phyloP scores from a whole-genome alignment of 2,329 filamentous ascomycete species.

The Ophiostoma angusticollis region DNA sequence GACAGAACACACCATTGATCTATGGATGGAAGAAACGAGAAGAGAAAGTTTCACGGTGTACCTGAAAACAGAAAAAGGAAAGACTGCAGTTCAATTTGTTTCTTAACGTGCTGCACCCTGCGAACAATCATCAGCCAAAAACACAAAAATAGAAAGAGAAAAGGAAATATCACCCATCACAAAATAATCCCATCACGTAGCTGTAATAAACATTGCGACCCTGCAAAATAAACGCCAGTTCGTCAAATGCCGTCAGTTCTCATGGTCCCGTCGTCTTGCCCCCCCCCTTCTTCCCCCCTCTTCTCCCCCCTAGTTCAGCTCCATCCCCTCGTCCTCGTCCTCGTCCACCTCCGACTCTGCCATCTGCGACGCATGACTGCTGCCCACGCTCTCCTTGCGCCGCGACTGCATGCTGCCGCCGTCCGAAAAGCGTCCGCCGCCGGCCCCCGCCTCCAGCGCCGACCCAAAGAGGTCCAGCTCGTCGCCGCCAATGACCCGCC shows the following conservation, averaged over 20 bases:
- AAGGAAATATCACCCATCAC: neutral
- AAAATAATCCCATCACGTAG: neutral
- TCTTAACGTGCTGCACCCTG: too few relatives aligned
- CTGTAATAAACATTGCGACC: too few relatives aligned
- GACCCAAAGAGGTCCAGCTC: conserved; percentile 52
- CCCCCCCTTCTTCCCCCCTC: neutral
- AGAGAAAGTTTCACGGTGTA: neutral
- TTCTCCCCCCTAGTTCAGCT: conserved; percentile 11
- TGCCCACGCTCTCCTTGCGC: conserved; percentile 48
- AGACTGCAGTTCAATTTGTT: too few relatives aligned
- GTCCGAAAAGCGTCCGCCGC: conserved; percentile 27
- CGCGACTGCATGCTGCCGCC: conserved; percentile 23
- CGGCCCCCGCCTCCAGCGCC: conserved; percentile 24
- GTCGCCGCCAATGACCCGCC: conserved; percentile 78
- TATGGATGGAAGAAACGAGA: neutral
- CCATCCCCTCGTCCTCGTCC: conserved; percentile 17
- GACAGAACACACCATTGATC: neutral
- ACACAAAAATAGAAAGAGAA: neutral
- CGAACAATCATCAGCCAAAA: neutral
- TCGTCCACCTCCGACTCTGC: conserved; percentile 37
- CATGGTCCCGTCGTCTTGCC: too few relatives aligned
- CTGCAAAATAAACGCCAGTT: neutral
- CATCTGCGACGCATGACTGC: conserved; percentile 45
- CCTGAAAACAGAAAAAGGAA: neutral
- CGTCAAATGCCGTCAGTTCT: neutral